These are phyloP conservation scores for Phaeolepiota aurea DNA, from an alignment of 768 basidiomycete species.

Conservation along the genomic window DNA sequence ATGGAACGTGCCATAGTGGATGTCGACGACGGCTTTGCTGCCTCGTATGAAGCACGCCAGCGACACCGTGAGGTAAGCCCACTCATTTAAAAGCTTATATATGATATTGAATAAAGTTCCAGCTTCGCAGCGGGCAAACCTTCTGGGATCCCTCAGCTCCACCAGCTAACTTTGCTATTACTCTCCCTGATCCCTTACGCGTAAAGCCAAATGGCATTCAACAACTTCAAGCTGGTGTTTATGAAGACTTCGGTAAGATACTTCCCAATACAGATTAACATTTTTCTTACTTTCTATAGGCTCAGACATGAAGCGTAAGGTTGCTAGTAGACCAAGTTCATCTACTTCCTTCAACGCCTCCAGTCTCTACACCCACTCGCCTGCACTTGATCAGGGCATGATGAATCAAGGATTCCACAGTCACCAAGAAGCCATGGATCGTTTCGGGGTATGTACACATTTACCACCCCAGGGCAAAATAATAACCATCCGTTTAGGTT, in stretches of 20 bases:
- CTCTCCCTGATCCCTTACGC: constrained; percentile 82
- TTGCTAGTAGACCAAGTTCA: constrained; percentile 62
- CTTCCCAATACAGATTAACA: not conserved
- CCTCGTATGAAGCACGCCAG: constrained; percentile 76
- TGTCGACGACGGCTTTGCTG: constrained; percentile 81
- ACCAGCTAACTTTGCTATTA: constrained; percentile 57
- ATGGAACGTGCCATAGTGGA: constrained; percentile 93
- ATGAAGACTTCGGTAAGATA: constrained; percentile 85
- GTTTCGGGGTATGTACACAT: constrained; percentile 65
- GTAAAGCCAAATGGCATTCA: constrained; percentile 80
- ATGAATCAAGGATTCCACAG: constrained; percentile 37
- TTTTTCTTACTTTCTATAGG: constrained; percentile 20
- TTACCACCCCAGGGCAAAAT: too few relatives aligned
- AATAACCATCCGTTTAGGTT: constrained; percentile 19
- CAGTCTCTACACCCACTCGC: constrained; percentile 50
- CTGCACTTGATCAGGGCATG: constrained; percentile 44
- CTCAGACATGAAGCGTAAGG: constrained; percentile 48
- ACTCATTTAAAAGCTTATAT: not conserved
- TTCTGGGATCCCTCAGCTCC: constrained; percentile 87
- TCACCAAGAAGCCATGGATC: constrained; percentile 84
- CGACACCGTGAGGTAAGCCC: constrained; percentile 72
- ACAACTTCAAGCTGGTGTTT: constrained; percentile 76
- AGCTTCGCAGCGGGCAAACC: constrained; percentile 61
- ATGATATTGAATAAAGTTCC: constrained; percentile 1
- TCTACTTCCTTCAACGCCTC: constrained; percentile 55